Conservation (phyloP, 345 rosid species). For the Eucalyptus leucophloia region DNA sequence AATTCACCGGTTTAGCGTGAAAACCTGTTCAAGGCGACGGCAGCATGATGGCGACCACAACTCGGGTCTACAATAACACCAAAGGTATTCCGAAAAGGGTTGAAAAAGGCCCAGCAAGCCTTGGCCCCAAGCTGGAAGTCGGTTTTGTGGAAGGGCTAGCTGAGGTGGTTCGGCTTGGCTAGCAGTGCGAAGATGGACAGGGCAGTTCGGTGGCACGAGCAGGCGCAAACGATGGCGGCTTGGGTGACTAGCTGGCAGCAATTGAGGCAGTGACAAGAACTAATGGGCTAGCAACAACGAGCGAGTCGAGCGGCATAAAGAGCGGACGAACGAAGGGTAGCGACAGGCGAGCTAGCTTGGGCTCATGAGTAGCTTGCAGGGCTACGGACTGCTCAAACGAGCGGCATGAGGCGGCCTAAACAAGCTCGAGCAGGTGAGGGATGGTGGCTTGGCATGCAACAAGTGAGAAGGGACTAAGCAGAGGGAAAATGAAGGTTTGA, state of each 20-base stretch:
- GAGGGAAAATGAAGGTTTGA: no score
- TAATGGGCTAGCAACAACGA: rapidly evolving
- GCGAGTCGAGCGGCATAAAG: rapidly evolving
- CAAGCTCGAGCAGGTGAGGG: no score
- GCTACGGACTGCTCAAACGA: rapidly evolving
- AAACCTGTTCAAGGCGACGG: rapidly evolving
- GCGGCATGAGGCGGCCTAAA: rapidly evolving
- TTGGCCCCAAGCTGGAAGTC: no score
- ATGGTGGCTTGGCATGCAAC: rapidly evolving
- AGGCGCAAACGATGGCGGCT: rapidly evolving
- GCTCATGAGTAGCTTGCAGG: rapidly evolving
- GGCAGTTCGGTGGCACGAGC: rapidly evolving
- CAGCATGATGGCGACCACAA: rapidly evolving
- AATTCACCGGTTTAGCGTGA: rapidly evolving
- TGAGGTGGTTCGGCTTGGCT: no score
- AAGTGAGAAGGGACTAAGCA: no score
- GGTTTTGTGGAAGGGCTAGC: no score
- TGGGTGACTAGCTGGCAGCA: rapidly evolving
- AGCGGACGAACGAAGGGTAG: rapidly evolving
- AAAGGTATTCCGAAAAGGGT: rapidly evolving
- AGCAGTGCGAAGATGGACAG: rapidly evolving
- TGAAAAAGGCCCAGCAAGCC: no score
- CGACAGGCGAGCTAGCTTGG: rapidly evolving
- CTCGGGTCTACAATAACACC: rapidly evolving
- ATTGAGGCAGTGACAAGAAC: rapidly evolving